Base-by-base conservation (phyloP, 192 early-diverging fungal genomes). In the Backusella westeae region DNA sequence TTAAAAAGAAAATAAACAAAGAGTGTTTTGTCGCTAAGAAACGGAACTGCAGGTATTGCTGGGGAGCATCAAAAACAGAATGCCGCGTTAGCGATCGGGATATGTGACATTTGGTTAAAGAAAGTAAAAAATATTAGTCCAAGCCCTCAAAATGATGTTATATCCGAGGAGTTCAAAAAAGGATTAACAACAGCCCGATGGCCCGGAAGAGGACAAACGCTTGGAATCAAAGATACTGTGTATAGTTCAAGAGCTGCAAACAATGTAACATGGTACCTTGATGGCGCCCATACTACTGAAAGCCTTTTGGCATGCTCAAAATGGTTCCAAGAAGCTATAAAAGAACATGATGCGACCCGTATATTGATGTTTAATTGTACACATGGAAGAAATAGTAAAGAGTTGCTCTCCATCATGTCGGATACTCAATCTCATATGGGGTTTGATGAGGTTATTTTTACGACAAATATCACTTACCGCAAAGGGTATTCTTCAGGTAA, bases 281-380 rank as follows among this genome's bases (percentile, higher is more conserved):
- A 99, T 82, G 98, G 98, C 32, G 98, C 98, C 2, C 98, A 99
- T 78, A 99, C 98, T 0, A 78, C 83, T 4, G 96, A 99, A 80
- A 96, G 94, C 76, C 87, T 96, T 49, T 81, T 85, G 39, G 90
- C 74, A 7, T 91, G 90, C 73, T 83, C 80, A 3, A 84, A 85
- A 34, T 89, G 87, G 90, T 91, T 88, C 73, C 69, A 65, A 34
- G 42, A 72, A 0, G 49, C 65, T 6, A 68, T 81, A 46, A 79
- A 67, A 35, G 79, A 80, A 29, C n/a, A 68, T 34, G 23, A 72
- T 1, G 69, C n/a, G 26, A 56, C 56, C 1, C 86, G 88, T 72
- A 81, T 94, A 7, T 85, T 99, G 49, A 78, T 99, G 4, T 99
- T 99, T 82, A 97, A 96, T 78, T 94, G 94, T 77, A 94, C 95